These are phyloP conservation scores for Arthroderma uncinatum DNA, from an alignment of 2,329 filamentous ascomycete species.

Conservation along the genomic window DNA sequence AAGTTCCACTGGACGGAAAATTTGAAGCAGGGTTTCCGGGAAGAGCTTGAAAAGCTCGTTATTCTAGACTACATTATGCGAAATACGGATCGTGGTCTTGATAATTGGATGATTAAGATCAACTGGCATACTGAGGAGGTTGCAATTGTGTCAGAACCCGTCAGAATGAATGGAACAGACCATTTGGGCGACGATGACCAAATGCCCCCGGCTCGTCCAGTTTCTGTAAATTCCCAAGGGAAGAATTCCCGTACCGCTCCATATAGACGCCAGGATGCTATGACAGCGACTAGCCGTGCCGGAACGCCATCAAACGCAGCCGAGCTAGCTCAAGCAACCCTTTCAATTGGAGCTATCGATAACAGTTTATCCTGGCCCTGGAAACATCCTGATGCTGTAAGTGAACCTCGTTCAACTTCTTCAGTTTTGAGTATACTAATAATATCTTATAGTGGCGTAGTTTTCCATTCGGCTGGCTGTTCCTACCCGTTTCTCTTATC, in stretches of 20 bases:
- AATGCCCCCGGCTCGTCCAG: conserved; percentile 49
- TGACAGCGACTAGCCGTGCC: conserved; percentile 58
- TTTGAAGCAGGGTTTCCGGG: conserved; percentile 82
- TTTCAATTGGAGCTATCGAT: conserved; percentile 85
- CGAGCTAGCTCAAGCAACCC: conserved; percentile 44
- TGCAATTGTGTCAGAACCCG: conserved; percentile 77
- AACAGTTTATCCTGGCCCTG: conserved; percentile 98
- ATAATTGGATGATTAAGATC: conserved; percentile 99
- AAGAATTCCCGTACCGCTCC: conserved; percentile 35
- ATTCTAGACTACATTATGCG: conserved; percentile 99
- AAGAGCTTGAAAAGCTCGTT: conserved; percentile 92
- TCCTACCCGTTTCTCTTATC: conserved; percentile 90
- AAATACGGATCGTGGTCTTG: conserved; percentile 89
- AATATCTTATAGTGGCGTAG: conserved; percentile 50
- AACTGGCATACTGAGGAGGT: conserved; percentile 75
- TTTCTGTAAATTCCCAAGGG: conserved; percentile 41
- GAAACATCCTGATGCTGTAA: conserved; percentile 88
- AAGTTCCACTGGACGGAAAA: conserved; percentile 76
- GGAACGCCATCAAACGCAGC: conserved; percentile 40
- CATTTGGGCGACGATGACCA: conserved; percentile 39
- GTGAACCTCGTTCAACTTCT: conserved; percentile 18
- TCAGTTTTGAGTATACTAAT: conserved; percentile 29
- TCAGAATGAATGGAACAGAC: conserved; percentile 44
- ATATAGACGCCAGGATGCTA: conserved; percentile 70
- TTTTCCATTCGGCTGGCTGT: conserved; percentile 97